These are phyloP conservation scores for Mortierella sp. DNA, from an alignment of 371 early-diverging fungal genomes.

Conservation along the genomic window DNA sequence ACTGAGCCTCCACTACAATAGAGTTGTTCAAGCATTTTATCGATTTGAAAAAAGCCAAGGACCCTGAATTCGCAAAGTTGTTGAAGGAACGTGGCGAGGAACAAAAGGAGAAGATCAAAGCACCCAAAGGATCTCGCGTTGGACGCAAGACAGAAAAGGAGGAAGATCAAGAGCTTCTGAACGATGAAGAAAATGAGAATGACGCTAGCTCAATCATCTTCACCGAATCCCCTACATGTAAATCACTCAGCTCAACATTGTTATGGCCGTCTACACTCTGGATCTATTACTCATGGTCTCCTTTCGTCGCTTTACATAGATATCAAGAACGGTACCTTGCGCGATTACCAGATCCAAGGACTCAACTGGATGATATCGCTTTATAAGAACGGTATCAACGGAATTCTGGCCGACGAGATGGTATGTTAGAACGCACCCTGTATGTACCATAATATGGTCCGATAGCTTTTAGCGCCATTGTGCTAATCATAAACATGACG, in stretches of 20 bases:
- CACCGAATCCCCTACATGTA: slow-evolving; percentile 91
- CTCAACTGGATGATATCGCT: slow-evolving; percentile 99
- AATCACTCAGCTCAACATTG: background rate
- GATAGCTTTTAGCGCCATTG: background rate
- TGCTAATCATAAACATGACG: background rate
- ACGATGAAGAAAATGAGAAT: slow-evolving; percentile 77
- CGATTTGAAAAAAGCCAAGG: slow-evolving; percentile 65
- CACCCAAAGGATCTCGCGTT: slow-evolving; percentile 72
- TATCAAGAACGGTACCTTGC: slow-evolving; percentile 89
- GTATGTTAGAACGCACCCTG: slow-evolving; percentile 57
- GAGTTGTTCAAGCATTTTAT: slow-evolving; percentile 79
- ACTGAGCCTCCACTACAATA: slow-evolving; percentile 12
- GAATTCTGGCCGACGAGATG: slow-evolving; percentile 99
- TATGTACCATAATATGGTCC: background rate
- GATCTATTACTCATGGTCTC: background rate
- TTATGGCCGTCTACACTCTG: background rate
- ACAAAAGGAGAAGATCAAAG: slow-evolving; percentile 44
- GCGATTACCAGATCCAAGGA: slow-evolving; percentile 98
- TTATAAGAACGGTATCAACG: slow-evolving; percentile 98
- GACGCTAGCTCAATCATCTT: slow-evolving; percentile 76
- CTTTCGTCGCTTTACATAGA: slow-evolving; percentile 61
- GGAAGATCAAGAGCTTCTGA: slow-evolving; percentile 90
- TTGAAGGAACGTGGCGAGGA: slow-evolving; percentile 51
- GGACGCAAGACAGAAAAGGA: slow-evolving; percentile 96
- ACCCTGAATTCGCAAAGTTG: slow-evolving; percentile 56